phyloP scores from a whole-genome alignment of 2,329 filamentous ascomycete genomes.

The Colletotrichum cuscutae region DNA sequence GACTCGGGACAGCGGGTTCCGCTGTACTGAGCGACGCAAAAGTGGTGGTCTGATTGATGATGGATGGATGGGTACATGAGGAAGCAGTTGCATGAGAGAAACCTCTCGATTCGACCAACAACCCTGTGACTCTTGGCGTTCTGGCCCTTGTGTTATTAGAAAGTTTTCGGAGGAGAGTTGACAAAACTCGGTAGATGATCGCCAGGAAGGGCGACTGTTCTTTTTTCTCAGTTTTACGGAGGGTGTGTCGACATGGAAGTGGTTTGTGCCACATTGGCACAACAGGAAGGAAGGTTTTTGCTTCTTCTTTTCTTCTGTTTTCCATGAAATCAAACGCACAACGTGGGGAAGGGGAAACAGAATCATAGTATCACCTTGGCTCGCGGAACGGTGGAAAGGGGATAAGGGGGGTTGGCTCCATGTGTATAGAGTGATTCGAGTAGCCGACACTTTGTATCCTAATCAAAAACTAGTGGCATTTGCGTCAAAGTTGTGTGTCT shows the following conservation, averaged over 20 bases:
- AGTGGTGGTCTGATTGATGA: conserved; percentile 13
- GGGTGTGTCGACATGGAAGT: not conserved
- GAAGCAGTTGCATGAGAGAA: not conserved
- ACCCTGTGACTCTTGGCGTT: conserved; percentile 19
- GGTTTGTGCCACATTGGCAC: not conserved
- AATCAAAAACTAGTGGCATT: conserved; percentile 11
- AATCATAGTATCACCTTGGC: not conserved
- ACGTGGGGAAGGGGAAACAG: not conserved
- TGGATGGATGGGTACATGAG: conserved; percentile 11
- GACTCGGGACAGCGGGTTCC: not conserved
- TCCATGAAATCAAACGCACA: not conserved
- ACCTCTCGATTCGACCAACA: not conserved
- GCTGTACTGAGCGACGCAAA: not conserved
- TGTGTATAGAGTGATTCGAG: conserved; percentile 27
- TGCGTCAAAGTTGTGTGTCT: not conserved
- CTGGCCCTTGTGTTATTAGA: conserved; percentile 33
- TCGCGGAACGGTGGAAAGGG: not conserved
- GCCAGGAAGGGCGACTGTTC: conserved; percentile 4
- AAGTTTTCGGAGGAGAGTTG: conserved; percentile 1
- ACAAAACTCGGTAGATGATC: conserved; percentile 26
- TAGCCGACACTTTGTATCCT: conserved; percentile 26
- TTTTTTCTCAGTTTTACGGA: not conserved
- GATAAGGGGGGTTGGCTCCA: conserved; percentile 10
- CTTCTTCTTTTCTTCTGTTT: not conserved
- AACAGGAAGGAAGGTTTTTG: not conserved